These are phyloP conservation scores for Diatrype stigma DNA, from an alignment of 2,329 filamentous ascomycete genomes.

Conservation along the genomic window DNA sequence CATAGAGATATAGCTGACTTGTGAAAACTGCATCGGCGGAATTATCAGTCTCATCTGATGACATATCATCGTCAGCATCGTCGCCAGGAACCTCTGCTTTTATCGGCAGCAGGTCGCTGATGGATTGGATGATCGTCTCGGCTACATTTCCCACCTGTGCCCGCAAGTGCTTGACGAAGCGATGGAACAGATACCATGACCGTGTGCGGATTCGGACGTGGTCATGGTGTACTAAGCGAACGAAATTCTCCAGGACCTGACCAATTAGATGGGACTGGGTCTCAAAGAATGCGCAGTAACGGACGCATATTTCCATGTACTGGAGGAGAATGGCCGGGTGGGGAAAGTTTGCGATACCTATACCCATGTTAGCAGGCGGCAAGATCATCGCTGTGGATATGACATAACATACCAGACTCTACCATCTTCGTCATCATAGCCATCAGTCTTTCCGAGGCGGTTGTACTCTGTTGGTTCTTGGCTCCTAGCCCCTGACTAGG, in stretches of 20 bases:
- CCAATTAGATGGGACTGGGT: constrained; percentile 76
- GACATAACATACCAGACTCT: constrained; percentile 68
- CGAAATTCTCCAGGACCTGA: constrained; percentile 84
- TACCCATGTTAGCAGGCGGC: constrained; percentile 17
- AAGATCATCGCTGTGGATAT: constrained; percentile 4
- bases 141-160: constrained; percentile 83
- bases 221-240: constrained; percentile 81
- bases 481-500: constrained; percentile 80
- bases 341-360: constrained; percentile 77
- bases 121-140: constrained; percentile 84
- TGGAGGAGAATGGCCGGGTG: constrained; percentile 91
- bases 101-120: constrained; percentile 83
- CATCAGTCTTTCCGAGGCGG: constrained; percentile 75
- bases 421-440: constrained; percentile 97
- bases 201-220: constrained; percentile 83
- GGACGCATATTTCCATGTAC: constrained; percentile 97
- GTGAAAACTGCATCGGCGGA: constrained; percentile 88
- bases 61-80: constrained; percentile 84
- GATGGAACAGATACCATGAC: constrained; percentile 96
- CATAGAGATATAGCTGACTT: constrained; percentile 89
- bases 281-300: constrained; percentile 91
- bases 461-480: constrained; percentile 76
- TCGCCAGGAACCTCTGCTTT: constrained; percentile 82
- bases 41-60: constrained; percentile 85
- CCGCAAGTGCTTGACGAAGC: constrained; percentile 84